A percentile compares a stretch with the other conserved stretches of the same genome.
Conservation (phyloP, 2,329 filamentous ascomycete species). For the Clonostachys chloroleuca region DNA sequence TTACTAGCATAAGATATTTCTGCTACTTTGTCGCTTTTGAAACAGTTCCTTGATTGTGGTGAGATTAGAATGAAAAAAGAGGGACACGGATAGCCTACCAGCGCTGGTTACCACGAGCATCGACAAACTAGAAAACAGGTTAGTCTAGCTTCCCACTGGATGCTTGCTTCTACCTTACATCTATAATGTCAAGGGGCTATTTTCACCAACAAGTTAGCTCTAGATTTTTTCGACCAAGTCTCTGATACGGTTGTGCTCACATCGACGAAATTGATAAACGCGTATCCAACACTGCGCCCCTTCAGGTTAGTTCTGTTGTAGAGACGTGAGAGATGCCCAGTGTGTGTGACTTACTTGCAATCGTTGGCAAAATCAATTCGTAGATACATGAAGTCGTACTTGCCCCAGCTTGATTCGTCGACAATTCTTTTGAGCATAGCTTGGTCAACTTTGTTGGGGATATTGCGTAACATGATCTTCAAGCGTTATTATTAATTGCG, state of each 20-base stretch:
- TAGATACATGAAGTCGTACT: conserved; percentile 93
- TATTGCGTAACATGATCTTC: conserved; percentile 91
- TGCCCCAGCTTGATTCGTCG: conserved; percentile 72
- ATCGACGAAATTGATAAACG: conserved; percentile 91
- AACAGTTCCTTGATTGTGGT: conserved; percentile 59
- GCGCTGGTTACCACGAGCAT: conserved; percentile 63
- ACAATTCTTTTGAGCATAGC: conserved; percentile 73
- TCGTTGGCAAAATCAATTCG: conserved; percentile 84
- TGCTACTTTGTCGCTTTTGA: conserved; percentile 78
- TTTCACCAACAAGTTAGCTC: conserved; percentile 25
- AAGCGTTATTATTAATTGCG: conserved; percentile 5
- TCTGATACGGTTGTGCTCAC: conserved; percentile 40
- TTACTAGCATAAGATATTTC: conserved; percentile 94
- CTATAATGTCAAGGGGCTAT: conserved; percentile 68
- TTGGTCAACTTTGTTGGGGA: conserved; percentile 85
- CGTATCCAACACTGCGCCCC: conserved; percentile 76
- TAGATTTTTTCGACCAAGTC: not conserved
- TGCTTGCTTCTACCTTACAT: conserved; percentile 39
- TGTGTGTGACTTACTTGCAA: conserved; percentile 62
- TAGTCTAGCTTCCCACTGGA: not conserved
- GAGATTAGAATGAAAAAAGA: not conserved
- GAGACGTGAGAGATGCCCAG: conserved; percentile 13
- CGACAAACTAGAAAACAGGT: conserved; percentile 59
- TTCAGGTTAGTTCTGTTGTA: not conserved
- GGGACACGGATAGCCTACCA: conserved; percentile 42